Evolutionary conservation across 202 grass and related monocot species (phyloP).

Genomic region (Carex arenaria): DNA sequence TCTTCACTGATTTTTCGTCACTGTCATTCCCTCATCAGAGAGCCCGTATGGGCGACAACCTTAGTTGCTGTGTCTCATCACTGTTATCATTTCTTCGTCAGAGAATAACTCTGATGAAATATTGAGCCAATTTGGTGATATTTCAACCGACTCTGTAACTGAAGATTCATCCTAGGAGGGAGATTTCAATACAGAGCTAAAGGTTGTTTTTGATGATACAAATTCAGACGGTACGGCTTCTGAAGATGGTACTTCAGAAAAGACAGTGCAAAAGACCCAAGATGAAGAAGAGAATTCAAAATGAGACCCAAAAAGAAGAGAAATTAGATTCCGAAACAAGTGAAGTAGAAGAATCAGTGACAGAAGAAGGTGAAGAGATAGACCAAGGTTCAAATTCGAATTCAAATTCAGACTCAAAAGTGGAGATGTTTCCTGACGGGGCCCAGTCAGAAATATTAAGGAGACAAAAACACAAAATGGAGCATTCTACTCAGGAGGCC

Average conservation of each 20-base stretch:
- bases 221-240: conserved; percentile 31
- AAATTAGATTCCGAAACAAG: conserved; percentile 27
- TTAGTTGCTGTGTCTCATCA: no score
- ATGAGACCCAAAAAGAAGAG: conserved; percentile 38
- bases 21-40: no score
- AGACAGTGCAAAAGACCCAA: conserved; percentile 32
- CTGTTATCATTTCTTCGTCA: conserved; percentile 42
- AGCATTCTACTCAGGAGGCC: conserved; percentile 66
- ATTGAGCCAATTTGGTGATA: conserved; percentile 28
- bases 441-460: conserved; percentile 80
- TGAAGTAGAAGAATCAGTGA: conserved; percentile 35
- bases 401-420: conserved; percentile 5
- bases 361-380: conserved; percentile 60
- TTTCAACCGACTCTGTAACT: conserved; percentile 32
- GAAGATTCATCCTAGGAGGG: conserved; percentile 33
- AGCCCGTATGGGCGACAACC: no score
- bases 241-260: conserved; percentile 36
- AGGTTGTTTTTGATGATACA: conserved; percentile 33
- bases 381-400: conserved; percentile 32
- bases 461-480: conserved; percentile 72
- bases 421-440: conserved; percentile 58
- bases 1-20: no score
- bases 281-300: conserved; percentile 24
- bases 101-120: conserved; percentile 43
- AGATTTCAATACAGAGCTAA: conserved; percentile 34